phyloP scores from a whole-genome alignment of 768 basidiomycete genomes.

The Phaeotremella skinneri region DNA sequence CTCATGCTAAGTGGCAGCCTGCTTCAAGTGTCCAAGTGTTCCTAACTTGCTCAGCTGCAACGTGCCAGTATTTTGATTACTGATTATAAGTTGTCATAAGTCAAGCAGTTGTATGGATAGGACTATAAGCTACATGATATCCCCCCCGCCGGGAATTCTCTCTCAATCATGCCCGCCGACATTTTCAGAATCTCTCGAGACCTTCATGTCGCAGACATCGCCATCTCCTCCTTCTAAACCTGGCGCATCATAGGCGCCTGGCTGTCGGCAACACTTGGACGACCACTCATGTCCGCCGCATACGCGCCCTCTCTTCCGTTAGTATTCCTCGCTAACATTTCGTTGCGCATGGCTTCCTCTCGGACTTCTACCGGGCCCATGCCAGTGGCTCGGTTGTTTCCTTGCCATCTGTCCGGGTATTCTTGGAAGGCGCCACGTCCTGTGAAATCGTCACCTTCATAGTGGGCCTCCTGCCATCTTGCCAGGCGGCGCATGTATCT shows the following conservation, averaged over 20 bases:
- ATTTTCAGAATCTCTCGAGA: too few relatives aligned
- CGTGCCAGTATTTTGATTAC: too few relatives aligned
- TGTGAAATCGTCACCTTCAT: slow-evolving; percentile 47
- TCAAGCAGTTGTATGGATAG: too few relatives aligned
- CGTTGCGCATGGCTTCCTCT: slow-evolving; percentile 24
- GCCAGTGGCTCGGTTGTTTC: slow-evolving; percentile 3
- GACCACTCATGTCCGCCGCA: background rate
- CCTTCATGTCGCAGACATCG: too few relatives aligned
- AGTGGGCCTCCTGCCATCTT: slow-evolving; percentile 47
- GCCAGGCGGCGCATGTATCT: slow-evolving; percentile 51
- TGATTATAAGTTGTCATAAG: too few relatives aligned
- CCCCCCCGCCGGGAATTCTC: too few relatives aligned
- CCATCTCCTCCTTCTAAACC: background rate
- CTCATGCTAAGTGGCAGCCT: too few relatives aligned
- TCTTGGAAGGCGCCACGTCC: slow-evolving; percentile 42
- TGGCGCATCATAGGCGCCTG: background rate
- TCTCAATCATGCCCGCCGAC: too few relatives aligned
- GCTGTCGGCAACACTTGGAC: background rate
- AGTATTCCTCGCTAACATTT: slow-evolving; percentile 33
- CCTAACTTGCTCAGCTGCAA: too few relatives aligned
- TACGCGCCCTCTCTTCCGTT: background rate
- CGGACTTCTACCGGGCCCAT: slow-evolving; percentile 2
- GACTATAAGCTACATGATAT: too few relatives aligned
- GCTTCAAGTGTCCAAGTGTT: too few relatives aligned
- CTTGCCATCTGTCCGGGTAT: slow-evolving; percentile 45